Conservation (phyloP, 768 basidiomycete species). For the Calocera cornea region DNA sequence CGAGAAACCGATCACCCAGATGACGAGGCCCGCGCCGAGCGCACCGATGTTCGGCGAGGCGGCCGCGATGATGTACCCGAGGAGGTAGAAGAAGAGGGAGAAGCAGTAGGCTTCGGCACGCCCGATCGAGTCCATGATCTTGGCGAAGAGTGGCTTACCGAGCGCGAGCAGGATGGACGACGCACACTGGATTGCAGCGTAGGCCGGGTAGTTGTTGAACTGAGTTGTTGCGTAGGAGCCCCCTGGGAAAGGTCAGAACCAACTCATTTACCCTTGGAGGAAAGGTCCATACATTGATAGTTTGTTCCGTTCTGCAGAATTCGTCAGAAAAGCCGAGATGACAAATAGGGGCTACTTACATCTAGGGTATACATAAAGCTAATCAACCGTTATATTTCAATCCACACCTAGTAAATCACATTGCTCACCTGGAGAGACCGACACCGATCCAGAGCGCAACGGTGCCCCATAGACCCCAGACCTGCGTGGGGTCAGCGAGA, state of each 20-base stretch:
- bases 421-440: not conserved
- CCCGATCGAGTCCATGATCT: conserved; percentile 4
- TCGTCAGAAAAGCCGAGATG: not conserved
- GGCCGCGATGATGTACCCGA: conserved; percentile 33
- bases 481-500: not conserved
- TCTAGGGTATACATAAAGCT: conserved; percentile 4
- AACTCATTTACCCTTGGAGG: not conserved
- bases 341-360: not conserved
- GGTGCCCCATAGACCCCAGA: not conserved
- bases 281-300: not conserved
- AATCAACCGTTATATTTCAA: not conserved
- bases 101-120: conserved; percentile 2
- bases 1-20: conserved; percentile 31
- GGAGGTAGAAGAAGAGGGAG: conserved; percentile 5
- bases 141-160: conserved; percentile 7
- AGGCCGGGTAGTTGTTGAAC: not conserved
- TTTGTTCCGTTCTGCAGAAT: conserved; percentile 1
- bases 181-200: conserved; percentile 4
- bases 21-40: conserved; percentile 41
- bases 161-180: conserved; percentile 2
- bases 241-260: not conserved
- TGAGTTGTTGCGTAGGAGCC: conserved; percentile 1
- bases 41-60: conserved; percentile 34
- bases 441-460: conserved; percentile 1
- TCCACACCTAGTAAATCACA: not conserved